These are phyloP conservation scores for Torulaspora indica DNA, from an alignment of 805 yeast genomes.

Conservation along the genomic window DNA sequence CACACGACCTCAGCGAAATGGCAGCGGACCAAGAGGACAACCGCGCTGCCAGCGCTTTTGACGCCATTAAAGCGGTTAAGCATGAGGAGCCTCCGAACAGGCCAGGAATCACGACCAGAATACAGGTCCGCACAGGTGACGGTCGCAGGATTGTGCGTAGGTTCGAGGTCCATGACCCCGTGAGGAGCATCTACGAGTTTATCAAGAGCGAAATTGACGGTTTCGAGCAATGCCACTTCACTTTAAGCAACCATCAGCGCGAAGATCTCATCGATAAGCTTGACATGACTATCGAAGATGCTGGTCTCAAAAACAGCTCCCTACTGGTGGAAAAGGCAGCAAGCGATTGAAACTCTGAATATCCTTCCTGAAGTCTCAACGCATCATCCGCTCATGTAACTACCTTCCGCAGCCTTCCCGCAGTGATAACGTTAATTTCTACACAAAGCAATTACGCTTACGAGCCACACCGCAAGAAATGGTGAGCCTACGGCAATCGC, in stretches of 20 bases:
- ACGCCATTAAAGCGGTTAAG: conserved; percentile 45
- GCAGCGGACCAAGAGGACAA: conserved; percentile 19
- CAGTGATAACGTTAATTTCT: too few species aligned
- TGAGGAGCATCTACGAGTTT: conserved; percentile 56
- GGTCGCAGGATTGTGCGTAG: conserved; percentile 79
- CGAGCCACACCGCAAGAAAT: too few species aligned
- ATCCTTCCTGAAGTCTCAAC: too few species aligned
- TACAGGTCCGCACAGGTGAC: conserved; percentile 83
- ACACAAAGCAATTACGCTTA: too few species aligned
- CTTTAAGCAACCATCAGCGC: conserved; percentile 51
- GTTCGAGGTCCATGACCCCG: conserved; percentile 53
- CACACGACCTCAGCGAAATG: conserved; percentile 5
- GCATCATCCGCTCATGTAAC: too few species aligned
- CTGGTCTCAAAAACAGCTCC: conserved; percentile 80
- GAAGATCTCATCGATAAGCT: conserved; percentile 52
- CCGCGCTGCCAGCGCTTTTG: conserved; percentile 38
- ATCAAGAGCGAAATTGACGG: conserved; percentile 56
- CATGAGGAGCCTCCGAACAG: conserved; percentile 59
- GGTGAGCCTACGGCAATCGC: too few species aligned
- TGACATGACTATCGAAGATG: conserved; percentile 58
- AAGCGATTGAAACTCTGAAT: conserved; percentile 2
- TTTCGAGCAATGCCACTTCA: conserved; percentile 44
- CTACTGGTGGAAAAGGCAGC: conserved; percentile 54
- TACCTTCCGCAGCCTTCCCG: too few species aligned
- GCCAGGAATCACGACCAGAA: conserved; percentile 59